Base-by-base conservation (phyloP, 768 basidiomycete species). In the Collybia mongolica region DNA sequence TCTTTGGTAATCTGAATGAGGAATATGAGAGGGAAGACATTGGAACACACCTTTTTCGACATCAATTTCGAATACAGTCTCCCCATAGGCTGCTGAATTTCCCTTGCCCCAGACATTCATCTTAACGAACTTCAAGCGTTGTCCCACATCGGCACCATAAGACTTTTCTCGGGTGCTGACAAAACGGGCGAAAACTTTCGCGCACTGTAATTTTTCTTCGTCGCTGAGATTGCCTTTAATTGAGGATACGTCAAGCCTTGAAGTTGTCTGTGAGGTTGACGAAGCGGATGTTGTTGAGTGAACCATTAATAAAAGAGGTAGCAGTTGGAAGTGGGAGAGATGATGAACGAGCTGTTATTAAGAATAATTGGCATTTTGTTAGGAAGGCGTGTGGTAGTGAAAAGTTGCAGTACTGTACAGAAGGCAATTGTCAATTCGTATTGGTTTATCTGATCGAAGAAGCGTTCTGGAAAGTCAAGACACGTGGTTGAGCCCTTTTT, bases 211-310 rank as follows among this genome's bases (percentile, higher is more conserved):
- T 52, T 77, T 78, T 28, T 69, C 60, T 7, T 72, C 68, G 20
- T 66, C 65, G 7, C 70, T 59, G 23, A 73, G 60, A 52, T 78
- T 80, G 12, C 77, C 76, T 39, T 58, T 60, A 44, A 78, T 69
- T 15, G 59, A 40, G 3, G 66, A 63, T 23, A 65, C 61, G 23
- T 71, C 67, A 17, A 60, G 44, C 35, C 54, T 24, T 2, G 57
- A 41, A 8, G 59, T 56, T 32, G 32, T 32, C 11, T 32, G 32
- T 9, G 11, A 32, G 32, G 32, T 2, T 32, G 14, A 5, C 58
- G 28, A 39, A 41, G 39, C n/a, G 48, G 40, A 35, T 29, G 48
- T 20, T 24, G 43, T 20, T 19, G 32, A 39, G 49, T 19, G 29
- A 14, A 24, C 44, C 49, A 51, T 51, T 6, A 43, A 11, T 56